phyloP scores from a whole-genome alignment of 2,329 filamentous ascomycete species.

The Trichothecium sympodiale region DNA sequence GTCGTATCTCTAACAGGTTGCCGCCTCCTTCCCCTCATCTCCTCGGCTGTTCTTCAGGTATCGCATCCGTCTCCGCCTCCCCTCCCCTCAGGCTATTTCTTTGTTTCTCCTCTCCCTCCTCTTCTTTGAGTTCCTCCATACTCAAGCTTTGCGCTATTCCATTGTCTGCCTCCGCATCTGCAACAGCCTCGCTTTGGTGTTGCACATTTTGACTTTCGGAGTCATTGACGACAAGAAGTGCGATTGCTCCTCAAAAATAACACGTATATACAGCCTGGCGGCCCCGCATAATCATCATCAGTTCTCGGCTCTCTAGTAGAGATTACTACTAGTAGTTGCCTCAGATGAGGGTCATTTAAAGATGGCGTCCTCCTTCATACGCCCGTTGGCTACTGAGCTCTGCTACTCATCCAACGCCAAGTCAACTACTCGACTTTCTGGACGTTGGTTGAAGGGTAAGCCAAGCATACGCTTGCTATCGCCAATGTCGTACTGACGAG shows the following conservation, averaged over 20 bases:
- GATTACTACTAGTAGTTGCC: constrained; percentile 5
- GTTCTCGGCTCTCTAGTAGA: background rate
- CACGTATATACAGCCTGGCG: background rate
- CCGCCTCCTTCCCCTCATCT: too few relatives aligned
- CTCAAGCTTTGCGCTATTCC: too few relatives aligned
- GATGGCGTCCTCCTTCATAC: constrained; percentile 23
- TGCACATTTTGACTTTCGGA: background rate
- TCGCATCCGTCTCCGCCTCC: too few relatives aligned
- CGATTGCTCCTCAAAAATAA: background rate
- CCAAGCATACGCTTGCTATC: background rate
- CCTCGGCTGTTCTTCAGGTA: too few relatives aligned
- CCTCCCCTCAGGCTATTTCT: too few relatives aligned
- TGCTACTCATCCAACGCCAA: constrained; percentile 6
- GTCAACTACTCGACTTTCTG: constrained; percentile 11
- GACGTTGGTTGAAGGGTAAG: constrained; percentile 14
- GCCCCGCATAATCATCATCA: background rate
- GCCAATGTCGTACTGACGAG: background rate
- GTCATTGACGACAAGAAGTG: background rate
- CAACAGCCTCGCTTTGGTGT: background rate
- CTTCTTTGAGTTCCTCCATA: too few relatives aligned
- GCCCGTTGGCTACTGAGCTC: constrained; percentile 21
- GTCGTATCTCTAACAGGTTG: too few relatives aligned
- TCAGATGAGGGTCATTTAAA: constrained; percentile 17
- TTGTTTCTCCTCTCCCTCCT: too few relatives aligned
- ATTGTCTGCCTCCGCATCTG: background rate